Base-by-base conservation (phyloP, 768 basidiomycete species). In the Lyophyllum atratum region DNA sequence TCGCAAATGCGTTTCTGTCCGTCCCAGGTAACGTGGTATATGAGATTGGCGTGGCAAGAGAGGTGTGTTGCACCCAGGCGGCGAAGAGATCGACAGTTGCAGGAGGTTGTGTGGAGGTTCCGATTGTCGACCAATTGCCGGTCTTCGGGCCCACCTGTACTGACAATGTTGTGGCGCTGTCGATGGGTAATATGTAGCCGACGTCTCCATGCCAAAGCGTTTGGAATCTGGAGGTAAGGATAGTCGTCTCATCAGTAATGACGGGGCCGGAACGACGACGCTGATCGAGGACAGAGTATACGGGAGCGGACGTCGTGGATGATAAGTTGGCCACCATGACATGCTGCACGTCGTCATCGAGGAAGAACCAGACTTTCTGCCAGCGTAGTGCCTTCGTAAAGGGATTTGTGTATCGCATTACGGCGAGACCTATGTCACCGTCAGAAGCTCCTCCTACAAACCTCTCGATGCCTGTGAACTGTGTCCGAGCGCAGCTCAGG, bases 331-430 rank as follows among this genome's bases (percentile, higher is more conserved):
- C 76, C 24, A 89, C 64, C 79, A 85, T 84, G 59, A 89, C 82
- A 60, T 84, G 78, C 61, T 87, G 85, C 10, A 85, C 72, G 57
- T 86, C 85, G 61, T 84, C 70, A 14, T 81, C 77, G 31, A 90
- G 73, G 80, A 88, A 90, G 73, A 90, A 89, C 85, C 85, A 89
- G 0, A 81, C 78, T 70, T 90, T 90, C 63, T 87, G 85, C 78
- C 80, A 91, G 42, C 72, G 66, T 29, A 90, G 68, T 9, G 76
- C 66, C 15, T 72, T 62, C 4, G 85, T 88, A 46, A 74, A 54
- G 4, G 89, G 87, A 64, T 89, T 90, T 24, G 80, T 82, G 66
- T 84, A 91, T 47, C 80, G 77, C 86, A 89, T 87, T 22, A 77
- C 85, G 0, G 82, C 81, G 15, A 82, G 68, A 9, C 88, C 89